Evolutionary conservation across 2,329 filamentous ascomycete species (phyloP).

Genomic region (Chaetomiaceae sp.): DNA sequence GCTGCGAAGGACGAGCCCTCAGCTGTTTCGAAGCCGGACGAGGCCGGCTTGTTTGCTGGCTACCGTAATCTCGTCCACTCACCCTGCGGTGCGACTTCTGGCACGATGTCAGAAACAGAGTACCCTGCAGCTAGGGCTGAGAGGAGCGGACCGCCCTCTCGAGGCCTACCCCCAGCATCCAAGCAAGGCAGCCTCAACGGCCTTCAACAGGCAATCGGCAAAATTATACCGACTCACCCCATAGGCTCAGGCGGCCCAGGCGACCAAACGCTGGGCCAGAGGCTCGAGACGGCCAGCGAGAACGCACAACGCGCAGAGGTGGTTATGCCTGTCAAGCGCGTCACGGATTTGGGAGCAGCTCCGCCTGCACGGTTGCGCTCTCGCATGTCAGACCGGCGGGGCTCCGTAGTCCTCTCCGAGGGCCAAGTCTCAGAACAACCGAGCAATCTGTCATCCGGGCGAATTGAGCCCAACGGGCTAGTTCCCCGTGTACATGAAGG

Average conservation of each 20-base stretch:
- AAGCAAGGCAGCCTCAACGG: conserved; percentile 14
- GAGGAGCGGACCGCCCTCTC: conserved; percentile 15
- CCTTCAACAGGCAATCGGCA: conserved; percentile 13
- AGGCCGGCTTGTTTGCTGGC: neutral
- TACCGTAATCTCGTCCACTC: neutral
- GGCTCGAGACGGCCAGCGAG: conserved; percentile 25
- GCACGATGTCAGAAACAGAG: conserved; percentile 5
- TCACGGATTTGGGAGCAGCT: conserved; percentile 25
- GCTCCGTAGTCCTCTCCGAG: conserved; percentile 4
- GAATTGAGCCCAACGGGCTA: conserved; percentile 2
- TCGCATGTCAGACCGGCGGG: conserved; percentile 6
- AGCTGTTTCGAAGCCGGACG: neutral
- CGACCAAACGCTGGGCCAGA: conserved; percentile 16
- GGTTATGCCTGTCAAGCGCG: conserved; percentile 31
- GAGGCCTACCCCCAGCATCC: conserved; percentile 6
- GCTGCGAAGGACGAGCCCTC: neutral
- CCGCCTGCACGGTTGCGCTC: conserved; percentile 26
- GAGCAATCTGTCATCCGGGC: conserved; percentile 1
- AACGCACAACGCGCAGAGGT: conserved; percentile 27
- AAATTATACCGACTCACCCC: conserved; percentile 12
- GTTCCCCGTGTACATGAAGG: conserved; percentile 4
- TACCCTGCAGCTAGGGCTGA: conserved; percentile 1
- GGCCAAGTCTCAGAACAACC: neutral
- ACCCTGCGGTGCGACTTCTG: neutral
- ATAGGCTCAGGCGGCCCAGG: conserved; percentile 6